Evolutionary conservation across 768 basidiomycete genomes (phyloP), one percentile per base, ranked within the genome.

Genomic region (Suillus lakei): DNA sequence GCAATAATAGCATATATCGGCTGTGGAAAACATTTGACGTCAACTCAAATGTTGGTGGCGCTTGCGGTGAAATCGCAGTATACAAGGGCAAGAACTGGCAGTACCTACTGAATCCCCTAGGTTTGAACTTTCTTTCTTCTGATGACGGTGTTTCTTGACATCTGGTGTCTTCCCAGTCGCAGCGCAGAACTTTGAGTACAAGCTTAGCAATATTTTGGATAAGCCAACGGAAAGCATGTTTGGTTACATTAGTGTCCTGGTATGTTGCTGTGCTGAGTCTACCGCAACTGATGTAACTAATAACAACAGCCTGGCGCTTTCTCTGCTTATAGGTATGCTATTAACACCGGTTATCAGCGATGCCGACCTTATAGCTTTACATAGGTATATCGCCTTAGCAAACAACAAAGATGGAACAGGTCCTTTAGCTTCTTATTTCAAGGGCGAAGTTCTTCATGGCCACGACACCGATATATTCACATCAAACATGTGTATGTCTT

Each of bases 171-270:
- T 63, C 60, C 18, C 66, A 92, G 92, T 96, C 5, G 96, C 96
- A 1, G 93, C 95, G 0, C 96, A 98, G 74, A 97, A 98, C 74
- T 98, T 97, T 73, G 94, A 96, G 78, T 97, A 97, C 80, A 97
- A 96, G 77, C 85, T 92, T 67, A 91, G 92, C 72, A 91, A 93
- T 72, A 96, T 97, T 71, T 79, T 96, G 64, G 95, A 96, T 76
- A 96, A 96, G 75, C 90, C 95, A 5, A 92, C 88, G 0, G 95
- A 96, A 72, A 89, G 87, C 3, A 84, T 95, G 76, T 96, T 96
- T 73, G 96, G 96, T n/a, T 97, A 98, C 74, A 98, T 99, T 74
- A 93, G 93, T 51, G 96, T 99, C 39, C 74, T 98, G 81, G 91
- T 92, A 67, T 64, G 83, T 68, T 58, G 39, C 4, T 30, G 63